Evolutionary conservation across 1,284 basidiomycete genomes (phyloP).

Genomic region (Cutaneotrichosporon sp.): DNA sequence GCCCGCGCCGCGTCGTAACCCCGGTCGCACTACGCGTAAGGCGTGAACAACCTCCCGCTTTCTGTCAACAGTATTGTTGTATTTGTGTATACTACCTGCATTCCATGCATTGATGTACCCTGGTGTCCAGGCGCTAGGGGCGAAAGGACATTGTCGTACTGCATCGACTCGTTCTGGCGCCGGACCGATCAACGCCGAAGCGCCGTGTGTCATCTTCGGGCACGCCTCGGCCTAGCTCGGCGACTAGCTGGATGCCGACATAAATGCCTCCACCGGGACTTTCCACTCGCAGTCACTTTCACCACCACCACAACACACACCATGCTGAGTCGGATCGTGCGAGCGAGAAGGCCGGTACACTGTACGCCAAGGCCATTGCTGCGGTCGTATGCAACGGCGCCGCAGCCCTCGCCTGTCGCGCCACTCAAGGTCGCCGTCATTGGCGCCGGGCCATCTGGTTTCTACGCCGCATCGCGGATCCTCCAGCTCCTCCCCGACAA

Average conservation of each 20-base stretch:
- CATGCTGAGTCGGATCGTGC: neutral
- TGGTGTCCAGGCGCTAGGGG: too few relatives aligned
- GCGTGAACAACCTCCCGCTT: neutral
- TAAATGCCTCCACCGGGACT: neutral
- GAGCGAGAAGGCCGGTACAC: neutral
- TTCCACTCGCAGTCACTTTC: neutral
- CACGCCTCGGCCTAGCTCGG: too few relatives aligned
- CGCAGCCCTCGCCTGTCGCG: neutral
- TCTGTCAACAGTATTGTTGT: neutral
- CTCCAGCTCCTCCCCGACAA: constrained; percentile 58
- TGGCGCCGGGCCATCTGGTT: constrained; percentile 79
- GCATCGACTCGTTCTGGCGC: too few relatives aligned
- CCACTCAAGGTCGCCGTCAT: constrained; percentile 48
- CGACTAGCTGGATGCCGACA: too few relatives aligned
- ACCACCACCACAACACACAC: neutral
- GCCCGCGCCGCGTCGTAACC: neutral
- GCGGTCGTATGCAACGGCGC: neutral
- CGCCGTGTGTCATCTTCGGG: too few relatives aligned
- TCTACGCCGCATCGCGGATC: constrained; percentile 84
- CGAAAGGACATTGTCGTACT: too few relatives aligned
- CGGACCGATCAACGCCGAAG: too few relatives aligned
- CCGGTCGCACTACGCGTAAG: neutral
- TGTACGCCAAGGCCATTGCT: neutral
- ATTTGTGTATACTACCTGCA: neutral
- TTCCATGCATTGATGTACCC: neutral